Percentiles rank a stretch among this genome's conserved stretches.
phyloP scores from a whole-genome alignment of 2,329 filamentous ascomycete genomes.

The Neofusicoccum ribis region DNA sequence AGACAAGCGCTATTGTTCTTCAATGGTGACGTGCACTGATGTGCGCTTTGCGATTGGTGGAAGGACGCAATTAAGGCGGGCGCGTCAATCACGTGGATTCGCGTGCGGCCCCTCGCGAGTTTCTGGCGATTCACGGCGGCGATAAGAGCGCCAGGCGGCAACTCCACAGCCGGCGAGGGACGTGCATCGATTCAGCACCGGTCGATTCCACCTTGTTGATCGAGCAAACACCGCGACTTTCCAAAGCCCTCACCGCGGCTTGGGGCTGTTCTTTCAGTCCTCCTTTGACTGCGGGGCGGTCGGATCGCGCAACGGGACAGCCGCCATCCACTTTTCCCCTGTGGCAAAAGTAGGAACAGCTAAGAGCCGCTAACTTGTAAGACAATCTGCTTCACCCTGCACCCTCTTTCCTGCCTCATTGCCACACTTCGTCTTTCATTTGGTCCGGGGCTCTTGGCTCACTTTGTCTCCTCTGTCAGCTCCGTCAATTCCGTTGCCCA shows the following conservation, averaged over 20 bases:
- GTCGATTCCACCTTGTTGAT: constrained; percentile 3
- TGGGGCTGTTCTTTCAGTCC: background rate
- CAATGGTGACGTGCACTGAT: too few species aligned
- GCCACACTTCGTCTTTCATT: background rate
- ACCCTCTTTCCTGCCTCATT: background rate
- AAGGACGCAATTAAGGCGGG: too few species aligned
- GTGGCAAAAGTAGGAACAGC: constrained; percentile 9
- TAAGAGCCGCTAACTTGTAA: constrained; percentile 5
- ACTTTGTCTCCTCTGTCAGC: background rate
- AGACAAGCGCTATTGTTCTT: too few species aligned
- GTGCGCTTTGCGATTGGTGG: too few species aligned
- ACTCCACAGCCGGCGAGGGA: background rate
- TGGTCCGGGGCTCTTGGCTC: background rate
- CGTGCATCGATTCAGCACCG: constrained; percentile 2
- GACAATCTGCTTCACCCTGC: background rate
- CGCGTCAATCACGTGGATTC: background rate
- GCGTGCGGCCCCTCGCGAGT: background rate
- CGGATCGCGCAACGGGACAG: background rate
- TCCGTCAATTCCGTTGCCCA: background rate
- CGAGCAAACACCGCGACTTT: background rate
- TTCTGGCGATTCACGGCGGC: background rate
- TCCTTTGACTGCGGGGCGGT: background rate
- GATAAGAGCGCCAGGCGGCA: background rate
- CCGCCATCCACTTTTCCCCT: background rate
- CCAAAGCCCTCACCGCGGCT: background rate